These are phyloP conservation scores for Obba rivulosa DNA, from an alignment of 768 basidiomycete genomes.

Conservation along the genomic window DNA sequence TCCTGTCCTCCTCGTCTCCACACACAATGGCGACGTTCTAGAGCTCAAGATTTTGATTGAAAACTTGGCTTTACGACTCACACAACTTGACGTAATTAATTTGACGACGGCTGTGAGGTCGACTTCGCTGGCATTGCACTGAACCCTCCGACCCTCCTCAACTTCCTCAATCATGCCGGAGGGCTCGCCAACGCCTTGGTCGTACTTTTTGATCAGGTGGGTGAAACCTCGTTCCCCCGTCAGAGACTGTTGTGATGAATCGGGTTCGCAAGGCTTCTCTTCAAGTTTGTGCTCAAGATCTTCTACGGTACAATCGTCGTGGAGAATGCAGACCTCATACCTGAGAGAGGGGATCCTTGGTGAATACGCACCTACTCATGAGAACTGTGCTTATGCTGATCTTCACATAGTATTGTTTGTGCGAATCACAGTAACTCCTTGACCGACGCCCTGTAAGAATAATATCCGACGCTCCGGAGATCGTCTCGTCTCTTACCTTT, in stretches of 20 bases:
- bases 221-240: constrained; percentile 5
- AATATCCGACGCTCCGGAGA: background rate
- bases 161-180: constrained; percentile 11
- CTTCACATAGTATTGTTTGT: constrained; percentile 59
- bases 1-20: no score
- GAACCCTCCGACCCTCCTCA: no score
- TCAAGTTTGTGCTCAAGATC: constrained; percentile 81
- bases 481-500: background rate
- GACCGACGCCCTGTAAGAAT: constrained; percentile 76
- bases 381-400: no score
- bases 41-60: no score
- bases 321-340: constrained; percentile 69
- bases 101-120: no score
- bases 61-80: no score
- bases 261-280: constrained; percentile 46
- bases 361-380: constrained; percentile 29
- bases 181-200: constrained; percentile 49
- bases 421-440: constrained; percentile 85
- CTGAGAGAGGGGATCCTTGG: constrained; percentile 72
- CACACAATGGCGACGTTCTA: no score
- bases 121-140: no score
- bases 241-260: background rate
- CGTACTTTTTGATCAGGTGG: constrained; percentile 66
- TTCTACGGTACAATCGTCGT: constrained; percentile 89
- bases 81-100: no score